These are phyloP conservation scores for Mallotus repandus DNA, from an alignment of 441 rosid genomes.

Conservation along the genomic window DNA sequence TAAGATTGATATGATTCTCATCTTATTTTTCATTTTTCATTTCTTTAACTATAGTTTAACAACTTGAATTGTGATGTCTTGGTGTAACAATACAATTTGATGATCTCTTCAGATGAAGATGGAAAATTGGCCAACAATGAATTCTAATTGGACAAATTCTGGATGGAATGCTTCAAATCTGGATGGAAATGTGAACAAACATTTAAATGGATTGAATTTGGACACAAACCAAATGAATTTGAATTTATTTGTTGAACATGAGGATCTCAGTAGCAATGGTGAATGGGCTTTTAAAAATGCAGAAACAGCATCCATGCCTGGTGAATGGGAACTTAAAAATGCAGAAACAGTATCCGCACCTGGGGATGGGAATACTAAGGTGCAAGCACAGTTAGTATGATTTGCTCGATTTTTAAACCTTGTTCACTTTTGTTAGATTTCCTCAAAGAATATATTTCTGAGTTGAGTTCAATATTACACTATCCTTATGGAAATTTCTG, in stretches of 20 bases:
- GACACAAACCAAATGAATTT: slow-evolving; percentile 27
- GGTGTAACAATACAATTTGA: slow-evolving; percentile 3
- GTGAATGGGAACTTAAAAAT: slow-evolving; percentile 49
- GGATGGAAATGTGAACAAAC: slow-evolving; percentile 24
- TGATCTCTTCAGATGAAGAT: slow-evolving; percentile 9
- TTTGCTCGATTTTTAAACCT: slow-evolving; percentile 1
- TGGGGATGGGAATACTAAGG: slow-evolving; percentile 33
- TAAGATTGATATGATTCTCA: not conserved
- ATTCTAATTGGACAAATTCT: slow-evolving; percentile 20
- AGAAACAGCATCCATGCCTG: slow-evolving; percentile 27
- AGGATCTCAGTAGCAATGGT: slow-evolving; percentile 23
- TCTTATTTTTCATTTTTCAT: not conserved
- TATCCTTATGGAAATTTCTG: not conserved
- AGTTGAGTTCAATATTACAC: not conserved
- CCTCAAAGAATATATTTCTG: not conserved
- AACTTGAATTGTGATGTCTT: not conserved
- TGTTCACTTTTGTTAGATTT: not conserved
- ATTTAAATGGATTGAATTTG: slow-evolving; percentile 18
- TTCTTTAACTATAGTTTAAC: not conserved
- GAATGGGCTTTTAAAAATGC: slow-evolving; percentile 55
- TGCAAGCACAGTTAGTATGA: slow-evolving; percentile 3
- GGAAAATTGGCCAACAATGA: slow-evolving; percentile 15
- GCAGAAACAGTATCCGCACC: slow-evolving; percentile 34
- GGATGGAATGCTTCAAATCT: slow-evolving; percentile 36
- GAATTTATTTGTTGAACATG: slow-evolving; percentile 24